Base-by-base conservation (phyloP, 805 yeast genomes). In the Candida cerambycidarum region DNA sequence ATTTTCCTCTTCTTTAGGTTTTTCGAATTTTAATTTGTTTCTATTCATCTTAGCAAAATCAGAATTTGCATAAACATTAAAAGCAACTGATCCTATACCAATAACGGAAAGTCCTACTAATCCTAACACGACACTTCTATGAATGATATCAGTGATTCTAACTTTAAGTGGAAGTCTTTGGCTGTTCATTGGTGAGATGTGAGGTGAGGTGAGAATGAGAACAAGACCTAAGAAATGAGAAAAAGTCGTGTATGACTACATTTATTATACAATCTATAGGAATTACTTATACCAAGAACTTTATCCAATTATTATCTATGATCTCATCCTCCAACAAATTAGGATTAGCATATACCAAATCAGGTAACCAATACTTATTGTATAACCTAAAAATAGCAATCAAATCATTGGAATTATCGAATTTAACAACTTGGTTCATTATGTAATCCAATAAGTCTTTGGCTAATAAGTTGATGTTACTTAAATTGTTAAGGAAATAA, bases 81-180 rank as follows among this genome's bases (percentile, higher is more conserved):
- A 70, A 7, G 61, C 28, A 23, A 69, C 62, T 43, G 69, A 55
- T 23, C 73, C 74, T 17, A 63, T 34, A 11, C 74, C 75, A 41
- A 65, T 63, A 40, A 64, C 63, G 50, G 70, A 65, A 51, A 69
- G 59, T 2, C 75, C 75, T 24, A 66, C 64, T 35, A 66, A 52
- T 7, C 70, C 73, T 29, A 68, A 63, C 8, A 70, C 73, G 5
- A 73, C 57, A 28, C 65, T 50, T 57, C 76, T 64, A 55, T 70
- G 76, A 24, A 69, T 57, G 31, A 62, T 62, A 50, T 70, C 76
- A 39, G 76, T 69, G 29, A 66, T 61, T 56, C 75, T 70, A 18
- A 69, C 76, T 43, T 63, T 57, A 37, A 65, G 58, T 38, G 76
- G 75, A 48, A 67, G 67, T 53, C 56, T 35, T 31, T 31, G 36